Evolutionary conservation across 352 stramenopile species (phyloP), one percentile per base, ranked within the genome.

Genomic region (Discostella stelligera): DNA sequence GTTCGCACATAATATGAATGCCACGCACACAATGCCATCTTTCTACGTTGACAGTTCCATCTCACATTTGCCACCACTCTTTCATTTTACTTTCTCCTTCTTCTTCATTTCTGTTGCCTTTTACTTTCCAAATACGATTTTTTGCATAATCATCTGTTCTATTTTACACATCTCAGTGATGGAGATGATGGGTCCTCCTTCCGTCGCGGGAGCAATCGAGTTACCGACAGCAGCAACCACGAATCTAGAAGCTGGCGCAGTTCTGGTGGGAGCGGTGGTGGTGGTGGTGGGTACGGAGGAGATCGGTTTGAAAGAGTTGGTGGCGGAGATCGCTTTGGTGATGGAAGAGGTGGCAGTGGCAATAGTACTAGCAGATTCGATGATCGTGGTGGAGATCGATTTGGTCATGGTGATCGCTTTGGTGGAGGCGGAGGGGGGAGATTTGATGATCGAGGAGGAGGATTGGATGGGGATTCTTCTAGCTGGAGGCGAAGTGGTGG

Each of bases 161-260:
- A 44, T 18, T 46, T 18, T 0, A 41, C 23, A 49, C 11, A 37
- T n/a, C 14, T 63, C 50, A 87, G 80, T 62, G 63, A 79, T 25
- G 81, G 83, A 58, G 81, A 88, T 32, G 81, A 88, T 70, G 81
- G 81, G 27, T 32, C 27, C 3, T 32, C 27, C 3, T 88, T 88
- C 56, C 73, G 71, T 44, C 80, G 80, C 55, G 44, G 37, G 30
- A 7, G 66, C n/a, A 65, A 59, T 66, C 67, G 69, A 39, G 63
- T 77, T 48, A 48, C 63, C 52, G 52, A 27, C 5, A 27, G 52
- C 21, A 30, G n/a, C 27, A 0, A n/a, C 1, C 6, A 30, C 14
- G 9, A n/a, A 18, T 18, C 10, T 25, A 4, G 16, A 18, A 44
- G 59, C 11, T 53, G 64, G 46, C 25, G 50, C 44, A 63, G 76